These are phyloP conservation scores for Glycine soja DNA, from an alignment of 306 rosid genomes.

Conservation along the genomic window DNA sequence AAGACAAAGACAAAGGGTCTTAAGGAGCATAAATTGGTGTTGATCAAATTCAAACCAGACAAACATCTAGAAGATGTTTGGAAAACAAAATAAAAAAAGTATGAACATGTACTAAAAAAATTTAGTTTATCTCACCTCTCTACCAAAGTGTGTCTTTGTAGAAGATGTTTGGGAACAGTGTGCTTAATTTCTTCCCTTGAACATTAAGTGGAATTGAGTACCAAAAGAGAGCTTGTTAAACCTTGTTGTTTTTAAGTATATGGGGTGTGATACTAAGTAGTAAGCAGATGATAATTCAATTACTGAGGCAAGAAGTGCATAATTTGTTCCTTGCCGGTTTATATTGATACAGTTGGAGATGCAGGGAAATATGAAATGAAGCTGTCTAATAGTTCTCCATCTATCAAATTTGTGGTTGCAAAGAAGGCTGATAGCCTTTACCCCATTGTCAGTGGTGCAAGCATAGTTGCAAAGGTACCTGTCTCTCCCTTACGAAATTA, in stretches of 20 bases:
- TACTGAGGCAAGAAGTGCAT: conserved; percentile 18
- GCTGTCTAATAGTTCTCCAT: conserved; percentile 72
- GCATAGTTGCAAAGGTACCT: conserved; percentile 88
- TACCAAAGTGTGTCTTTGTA: too few relatives aligned
- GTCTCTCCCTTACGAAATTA: conserved; percentile 1
- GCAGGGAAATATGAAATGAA: conserved; percentile 77
- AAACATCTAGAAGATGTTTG: too few relatives aligned
- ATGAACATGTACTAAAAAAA: too few relatives aligned
- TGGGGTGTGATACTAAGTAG: conserved; percentile 5
- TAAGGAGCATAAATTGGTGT: too few relatives aligned
- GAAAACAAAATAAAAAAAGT: too few relatives aligned
- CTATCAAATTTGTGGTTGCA: conserved; percentile 87
- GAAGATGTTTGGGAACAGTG: background rate
- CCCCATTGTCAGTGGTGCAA: conserved; percentile 98
- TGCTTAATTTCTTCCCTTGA: conserved; percentile 9
- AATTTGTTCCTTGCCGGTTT: conserved; percentile 67
- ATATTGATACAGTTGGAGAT: conserved; percentile 93
- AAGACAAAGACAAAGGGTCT: too few relatives aligned
- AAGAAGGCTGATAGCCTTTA: conserved; percentile 98
- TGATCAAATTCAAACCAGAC: too few relatives aligned
- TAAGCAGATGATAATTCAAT: conserved; percentile 12
- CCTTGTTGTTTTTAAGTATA: background rate
- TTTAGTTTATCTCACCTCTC: too few relatives aligned
- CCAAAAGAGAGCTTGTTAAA: background rate
- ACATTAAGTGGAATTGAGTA: background rate